phyloP scores from a whole-genome alignment of 2,329 filamentous ascomycete genomes.

The Paecilomyces formosus region DNA sequence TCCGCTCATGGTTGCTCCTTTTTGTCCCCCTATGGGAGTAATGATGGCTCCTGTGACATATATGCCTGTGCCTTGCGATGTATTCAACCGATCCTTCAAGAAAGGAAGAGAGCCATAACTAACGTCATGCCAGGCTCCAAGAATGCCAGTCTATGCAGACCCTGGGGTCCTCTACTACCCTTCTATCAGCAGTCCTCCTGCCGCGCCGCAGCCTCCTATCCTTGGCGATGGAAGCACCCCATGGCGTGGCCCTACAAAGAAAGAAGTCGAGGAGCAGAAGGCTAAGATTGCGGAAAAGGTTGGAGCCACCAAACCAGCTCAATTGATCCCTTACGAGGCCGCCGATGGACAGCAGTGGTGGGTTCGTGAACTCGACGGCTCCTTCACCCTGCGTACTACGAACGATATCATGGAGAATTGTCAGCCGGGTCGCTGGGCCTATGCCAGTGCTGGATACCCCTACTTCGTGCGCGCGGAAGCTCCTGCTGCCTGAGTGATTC shows the following conservation, averaged over 20 bases:
- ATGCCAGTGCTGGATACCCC: constrained; percentile 1
- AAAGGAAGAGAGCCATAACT: background rate
- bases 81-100: background rate
- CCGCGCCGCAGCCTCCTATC: background rate
- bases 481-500: background rate
- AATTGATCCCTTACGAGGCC: constrained; percentile 23
- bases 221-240: background rate
- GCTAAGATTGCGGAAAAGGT: constrained; percentile 14
- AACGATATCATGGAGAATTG: constrained; percentile 19
- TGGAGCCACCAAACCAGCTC: constrained; percentile 14
- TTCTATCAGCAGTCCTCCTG: background rate
- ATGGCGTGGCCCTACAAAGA: constrained; percentile 12
- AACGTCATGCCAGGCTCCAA: background rate
- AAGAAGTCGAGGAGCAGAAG: constrained; percentile 23
- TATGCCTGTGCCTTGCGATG: background rate
- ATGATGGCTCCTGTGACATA: background rate
- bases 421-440: constrained; percentile 20
- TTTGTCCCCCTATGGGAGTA: background rate
- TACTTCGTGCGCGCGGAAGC: background rate
- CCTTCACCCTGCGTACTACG: constrained; percentile 23
- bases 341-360: constrained; percentile 23
- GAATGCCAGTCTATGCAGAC: background rate
- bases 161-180: background rate
- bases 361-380: constrained; percentile 27
- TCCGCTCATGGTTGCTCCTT: background rate